phyloP scores from a whole-genome alignment of 179 eudicot genomes.

The Nepenthes alata region DNA sequence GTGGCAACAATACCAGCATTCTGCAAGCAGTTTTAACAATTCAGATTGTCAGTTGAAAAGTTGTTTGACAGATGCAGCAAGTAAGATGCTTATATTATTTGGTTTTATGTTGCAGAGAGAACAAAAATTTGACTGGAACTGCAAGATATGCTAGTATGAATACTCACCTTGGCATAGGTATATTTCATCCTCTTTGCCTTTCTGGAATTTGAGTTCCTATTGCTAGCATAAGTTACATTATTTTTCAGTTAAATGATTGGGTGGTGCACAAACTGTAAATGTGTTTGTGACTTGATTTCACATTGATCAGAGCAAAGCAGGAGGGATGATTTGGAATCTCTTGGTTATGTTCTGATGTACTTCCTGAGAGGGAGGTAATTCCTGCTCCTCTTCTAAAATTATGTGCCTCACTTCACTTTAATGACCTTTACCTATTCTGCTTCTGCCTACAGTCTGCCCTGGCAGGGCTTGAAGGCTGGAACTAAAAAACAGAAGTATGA shows the following conservation, averaged over 20 bases:
- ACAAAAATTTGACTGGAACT: constrained; percentile 94
- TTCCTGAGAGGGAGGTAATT: constrained; percentile 86
- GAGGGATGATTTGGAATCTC: constrained; percentile 94
- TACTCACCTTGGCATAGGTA: constrained; percentile 97
- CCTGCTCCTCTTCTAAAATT: constrained; percentile 2
- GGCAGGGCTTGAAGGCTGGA: constrained; percentile 98
- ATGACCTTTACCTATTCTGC: constrained; percentile 4
- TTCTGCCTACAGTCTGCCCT: constrained; percentile 65
- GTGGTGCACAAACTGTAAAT: not conserved
- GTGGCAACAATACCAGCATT: no score
- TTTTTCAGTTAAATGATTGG: no score
- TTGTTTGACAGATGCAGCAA: no score
- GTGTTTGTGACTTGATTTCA: constrained; percentile 16
- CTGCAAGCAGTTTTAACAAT: no score
- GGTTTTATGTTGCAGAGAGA: constrained; percentile 48
- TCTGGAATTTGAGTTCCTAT: not conserved
- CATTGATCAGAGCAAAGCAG: constrained; percentile 73
- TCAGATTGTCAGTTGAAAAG: no score
- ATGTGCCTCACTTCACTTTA: not conserved
- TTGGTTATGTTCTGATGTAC: constrained; percentile 93
- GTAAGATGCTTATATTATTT: not conserved
- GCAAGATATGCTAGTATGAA: constrained; percentile 96
- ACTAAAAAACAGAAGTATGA: constrained; percentile 94
- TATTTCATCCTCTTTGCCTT: constrained; percentile 9
- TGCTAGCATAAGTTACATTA: no score